Conservation (phyloP, 2,329 filamentous ascomycete genomes). For the Cercospora citrullina region DNA sequence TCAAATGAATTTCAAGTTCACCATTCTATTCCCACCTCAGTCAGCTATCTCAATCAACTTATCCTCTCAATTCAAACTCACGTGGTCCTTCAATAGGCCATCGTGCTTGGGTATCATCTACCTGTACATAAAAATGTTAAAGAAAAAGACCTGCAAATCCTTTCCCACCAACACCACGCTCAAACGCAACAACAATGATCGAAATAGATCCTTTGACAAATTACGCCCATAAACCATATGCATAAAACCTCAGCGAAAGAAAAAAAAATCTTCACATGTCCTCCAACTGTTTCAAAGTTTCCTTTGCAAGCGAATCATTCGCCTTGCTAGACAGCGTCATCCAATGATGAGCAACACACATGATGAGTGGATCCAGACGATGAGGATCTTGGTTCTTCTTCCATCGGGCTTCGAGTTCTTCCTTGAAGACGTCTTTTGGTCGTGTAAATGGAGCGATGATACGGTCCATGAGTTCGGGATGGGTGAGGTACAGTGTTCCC, state of each 20-base stretch:
- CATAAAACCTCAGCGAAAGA: not conserved
- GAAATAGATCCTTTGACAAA: not conserved
- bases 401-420: constrained; percentile 71
- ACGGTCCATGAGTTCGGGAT: constrained; percentile 78
- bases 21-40: not conserved
- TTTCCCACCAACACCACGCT: constrained; percentile 2
- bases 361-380: constrained; percentile 78
- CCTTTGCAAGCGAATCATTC: constrained; percentile 81
- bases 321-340: constrained; percentile 86
- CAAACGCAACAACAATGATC: constrained; percentile 7
- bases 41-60: not conserved
- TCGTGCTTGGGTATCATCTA: constrained; percentile 12
- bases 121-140: constrained; percentile 8
- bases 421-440: constrained; percentile 86
- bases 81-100: not conserved
- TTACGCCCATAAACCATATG: not conserved
- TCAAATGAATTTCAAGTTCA: not conserved
- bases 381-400: constrained; percentile 59
- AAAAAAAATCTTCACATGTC: constrained; percentile 54
- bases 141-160: not conserved
- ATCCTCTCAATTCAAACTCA: not conserved
- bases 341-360: constrained; percentile 96
- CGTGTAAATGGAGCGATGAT: constrained; percentile 81
- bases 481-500: constrained; percentile 87
- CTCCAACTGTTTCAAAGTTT: constrained; percentile 72